Conservation (phyloP, 2,329 filamentous ascomycete genomes). For the Rhexocercosporidium sp. region DNA sequence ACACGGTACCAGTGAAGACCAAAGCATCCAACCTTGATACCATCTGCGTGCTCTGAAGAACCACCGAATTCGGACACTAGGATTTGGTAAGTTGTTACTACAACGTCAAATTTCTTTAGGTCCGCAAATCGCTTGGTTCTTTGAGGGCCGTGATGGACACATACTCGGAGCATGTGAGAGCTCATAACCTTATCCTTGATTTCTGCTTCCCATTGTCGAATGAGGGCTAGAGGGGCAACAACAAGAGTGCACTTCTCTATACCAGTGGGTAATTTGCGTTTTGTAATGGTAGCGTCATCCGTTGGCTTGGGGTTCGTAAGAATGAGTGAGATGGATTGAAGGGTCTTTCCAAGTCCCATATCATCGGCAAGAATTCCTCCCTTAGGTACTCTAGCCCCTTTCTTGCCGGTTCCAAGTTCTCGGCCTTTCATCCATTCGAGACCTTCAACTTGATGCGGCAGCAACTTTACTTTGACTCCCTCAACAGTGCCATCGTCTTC, state of each 20-base stretch:
- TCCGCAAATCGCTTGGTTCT: slow-evolving; percentile 80
- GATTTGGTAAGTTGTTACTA: slow-evolving; percentile 97
- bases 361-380: slow-evolving; percentile 96
- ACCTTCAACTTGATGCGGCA: slow-evolving; percentile 94
- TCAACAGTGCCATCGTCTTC: slow-evolving; percentile 70
- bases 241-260: slow-evolving; percentile 85
- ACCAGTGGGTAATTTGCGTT: slow-evolving; percentile 71
- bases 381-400: slow-evolving; percentile 75
- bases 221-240: slow-evolving; percentile 89
- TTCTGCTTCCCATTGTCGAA: slow-evolving; percentile 96
- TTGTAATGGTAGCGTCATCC: slow-evolving; percentile 58
- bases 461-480: slow-evolving; percentile 83
- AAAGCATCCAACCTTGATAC: slow-evolving; percentile 81
- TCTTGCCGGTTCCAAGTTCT: slow-evolving; percentile 85
- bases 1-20: slow-evolving; percentile 94
- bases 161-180: slow-evolving; percentile 75
- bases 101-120: slow-evolving; percentile 86
- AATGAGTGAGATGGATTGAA: slow-evolving; percentile 90
- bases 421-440: slow-evolving; percentile 95
- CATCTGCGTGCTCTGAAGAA: slow-evolving; percentile 64
- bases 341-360: slow-evolving; percentile 95
- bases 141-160: slow-evolving; percentile 88
- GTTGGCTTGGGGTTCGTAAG: slow-evolving; percentile 79
- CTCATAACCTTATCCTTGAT: slow-evolving; percentile 80
- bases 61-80: slow-evolving; percentile 87